Evolutionary conservation across 2,329 filamentous ascomycete species (phyloP), one percentile per base, ranked within the genome.

Genomic region (Sporothrix curviconia): DNA sequence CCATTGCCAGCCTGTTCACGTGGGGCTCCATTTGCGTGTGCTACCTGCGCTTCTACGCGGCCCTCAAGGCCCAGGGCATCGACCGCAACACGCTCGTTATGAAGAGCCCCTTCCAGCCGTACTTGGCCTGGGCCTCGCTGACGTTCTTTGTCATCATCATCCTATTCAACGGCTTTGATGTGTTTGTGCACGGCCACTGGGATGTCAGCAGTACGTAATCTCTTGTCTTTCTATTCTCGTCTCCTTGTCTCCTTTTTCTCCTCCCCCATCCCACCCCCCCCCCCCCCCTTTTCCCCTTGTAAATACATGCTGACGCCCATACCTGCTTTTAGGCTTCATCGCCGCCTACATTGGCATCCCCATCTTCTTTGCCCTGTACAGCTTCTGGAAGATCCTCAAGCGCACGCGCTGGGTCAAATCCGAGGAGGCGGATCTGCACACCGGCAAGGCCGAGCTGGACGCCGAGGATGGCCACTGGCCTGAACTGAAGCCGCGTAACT

Each of bases 91-190:
- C 75, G 1, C 71, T 91, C 17, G 84, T 85, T 1, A 89, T 86
- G 72, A 83, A 79, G 59, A 79, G 83, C 3, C 78, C 76, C 19
- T 74, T 81, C 60, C 86, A 91, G 71, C 88, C 88, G 2, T 90
- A 81, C 66, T 74, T 83, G 4, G 86, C 86, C 2, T 91, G 70
- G 50, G 81, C 83, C 57, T 78, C 84, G 1, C 72, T 89, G 5
- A 68, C 73, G 2, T 83, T 81, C 56, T 87, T 84, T 39, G 74
- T 86, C 87, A 52, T 86, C 36, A 85, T 91, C 72, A 81, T 84
- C 1, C 76, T 90, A 60, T 85, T 90, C 37, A 85, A 86, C 43
- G 87, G 87, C 0, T 91, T 89, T 62, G 78, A 85, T 1, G 84
- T 88, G 4, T 91, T 91, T 66, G 76, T 89, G 59, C 82, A 84